Evolutionary conservation across 768 basidiomycete genomes (phyloP).

Genomic region (Leucocoprinus birnbaumii): DNA sequence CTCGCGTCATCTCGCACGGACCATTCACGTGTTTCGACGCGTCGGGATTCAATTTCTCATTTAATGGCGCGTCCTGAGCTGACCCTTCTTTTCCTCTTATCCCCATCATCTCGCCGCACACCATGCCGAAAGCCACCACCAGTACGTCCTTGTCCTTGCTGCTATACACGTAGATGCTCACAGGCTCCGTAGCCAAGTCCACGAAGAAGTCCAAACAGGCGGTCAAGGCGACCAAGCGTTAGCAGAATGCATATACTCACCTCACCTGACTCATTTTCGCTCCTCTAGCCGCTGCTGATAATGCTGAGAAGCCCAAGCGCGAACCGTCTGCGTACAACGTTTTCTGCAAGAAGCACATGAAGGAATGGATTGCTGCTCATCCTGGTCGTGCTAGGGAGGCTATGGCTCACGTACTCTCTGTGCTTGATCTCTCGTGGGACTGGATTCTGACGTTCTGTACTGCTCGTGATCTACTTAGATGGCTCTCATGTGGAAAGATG

Average conservation of each 20-base stretch:
- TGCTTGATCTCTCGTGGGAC: background rate
- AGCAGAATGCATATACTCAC: conserved; percentile 4
- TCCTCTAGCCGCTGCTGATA: conserved; percentile 19
- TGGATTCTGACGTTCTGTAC: background rate
- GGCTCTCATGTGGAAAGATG: conserved; percentile 51
- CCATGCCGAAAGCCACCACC: conserved; percentile 1
- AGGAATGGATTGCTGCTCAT: conserved; percentile 53
- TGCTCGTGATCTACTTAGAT: conserved; percentile 34
- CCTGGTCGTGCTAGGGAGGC: conserved; percentile 51
- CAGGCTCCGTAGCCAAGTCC: background rate
- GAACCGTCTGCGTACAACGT: conserved; percentile 58
- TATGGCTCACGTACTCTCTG: conserved; percentile 37
- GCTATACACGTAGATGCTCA: background rate
- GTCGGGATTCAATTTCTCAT: background rate
- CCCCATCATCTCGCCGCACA: conserved; percentile 4
- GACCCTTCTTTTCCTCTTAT: conserved; percentile 14
- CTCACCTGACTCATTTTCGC: conserved; percentile 9
- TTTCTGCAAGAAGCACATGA: conserved; percentile 55
- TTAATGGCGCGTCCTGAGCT: background rate
- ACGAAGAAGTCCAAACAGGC: background rate
- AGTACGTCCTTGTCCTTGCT: background rate
- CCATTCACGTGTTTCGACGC: conserved; percentile 22
- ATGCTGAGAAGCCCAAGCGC: conserved; percentile 47
- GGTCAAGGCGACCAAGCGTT: background rate
- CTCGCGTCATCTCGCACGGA: conserved; percentile 14